phyloP scores from a whole-genome alignment of 73 alveolate species.

The Durusdinium trenchii region DNA sequence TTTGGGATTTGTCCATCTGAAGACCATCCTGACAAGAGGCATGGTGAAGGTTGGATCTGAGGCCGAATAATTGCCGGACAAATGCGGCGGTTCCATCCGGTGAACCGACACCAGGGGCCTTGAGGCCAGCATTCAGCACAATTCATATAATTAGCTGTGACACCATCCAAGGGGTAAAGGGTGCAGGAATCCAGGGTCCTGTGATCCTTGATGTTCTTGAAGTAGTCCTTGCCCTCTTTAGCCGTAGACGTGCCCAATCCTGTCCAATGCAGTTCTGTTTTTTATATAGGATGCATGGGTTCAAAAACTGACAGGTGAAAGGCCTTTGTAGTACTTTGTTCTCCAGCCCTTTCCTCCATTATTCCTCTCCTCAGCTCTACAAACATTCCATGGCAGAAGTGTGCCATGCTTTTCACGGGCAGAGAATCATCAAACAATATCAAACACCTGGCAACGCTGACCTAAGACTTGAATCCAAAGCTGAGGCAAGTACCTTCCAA shows the following conservation, averaged over 20 bases:
- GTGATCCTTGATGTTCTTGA: constrained; percentile 98
- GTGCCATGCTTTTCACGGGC: too few relatives aligned
- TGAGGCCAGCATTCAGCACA: too few relatives aligned
- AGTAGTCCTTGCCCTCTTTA: constrained; percentile 99
- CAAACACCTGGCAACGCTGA: neutral
- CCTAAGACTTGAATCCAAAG: neutral
- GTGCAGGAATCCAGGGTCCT: constrained; percentile 49
- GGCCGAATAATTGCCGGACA: too few relatives aligned
- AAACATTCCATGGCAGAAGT: neutral
- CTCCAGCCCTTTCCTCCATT: constrained; percentile 97
- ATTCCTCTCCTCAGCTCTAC: constrained; percentile 42
- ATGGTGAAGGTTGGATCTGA: neutral
- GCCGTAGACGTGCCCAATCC: constrained; percentile 99
- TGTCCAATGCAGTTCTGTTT: neutral
- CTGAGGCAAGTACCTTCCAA: constrained; percentile 97
- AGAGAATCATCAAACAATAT: too few relatives aligned
- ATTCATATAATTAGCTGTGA: too few relatives aligned
- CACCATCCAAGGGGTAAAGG: too few relatives aligned
- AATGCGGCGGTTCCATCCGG: too few relatives aligned
- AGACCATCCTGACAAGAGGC: constrained; percentile 38
- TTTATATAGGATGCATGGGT: neutral
- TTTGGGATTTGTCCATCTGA: constrained; percentile 83
- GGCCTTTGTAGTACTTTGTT: constrained; percentile 99
- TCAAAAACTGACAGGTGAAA: neutral
- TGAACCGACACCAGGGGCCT: neutral